Evolutionary conservation across 129 eudicot genomes (phyloP).

Genomic region (Flaveria sonorensis): DNA sequence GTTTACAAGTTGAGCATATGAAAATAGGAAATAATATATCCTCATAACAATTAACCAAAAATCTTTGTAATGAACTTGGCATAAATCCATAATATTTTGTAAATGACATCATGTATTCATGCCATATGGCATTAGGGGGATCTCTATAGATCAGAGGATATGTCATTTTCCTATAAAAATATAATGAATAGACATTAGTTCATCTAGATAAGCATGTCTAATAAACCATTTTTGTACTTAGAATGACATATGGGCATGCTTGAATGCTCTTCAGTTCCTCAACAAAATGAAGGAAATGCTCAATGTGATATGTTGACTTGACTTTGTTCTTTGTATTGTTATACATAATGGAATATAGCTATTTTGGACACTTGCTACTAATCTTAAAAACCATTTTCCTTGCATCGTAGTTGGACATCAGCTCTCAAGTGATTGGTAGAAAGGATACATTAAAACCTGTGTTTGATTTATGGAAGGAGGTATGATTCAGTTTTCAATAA

Average conservation of each 20-base stretch:
- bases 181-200: not conserved
- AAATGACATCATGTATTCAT: too few relatives aligned
- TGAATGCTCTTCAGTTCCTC: conserved; percentile 95
- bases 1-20: too few relatives aligned
- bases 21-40: not conserved
- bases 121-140: not conserved
- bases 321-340: conserved; percentile 1
- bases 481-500: conserved; percentile 19
- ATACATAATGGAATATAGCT: not conserved
- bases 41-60: too few relatives aligned
- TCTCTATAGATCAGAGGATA: not conserved
- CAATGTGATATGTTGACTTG: conserved; percentile 65
- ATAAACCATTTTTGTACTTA: conserved; percentile 22
- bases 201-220: conserved; percentile 20
- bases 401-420: conserved; percentile 60
- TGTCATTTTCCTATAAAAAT: not conserved
- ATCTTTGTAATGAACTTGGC: too few relatives aligned
- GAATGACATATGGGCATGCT: conserved; percentile 95
- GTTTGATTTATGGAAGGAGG: conserved; percentile 96
- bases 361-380: conserved; percentile 1
- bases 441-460: conserved; percentile 80
- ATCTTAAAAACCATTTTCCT: conserved; percentile 21
- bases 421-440: conserved; percentile 92
- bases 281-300: conserved; percentile 84
- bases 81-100: too few relatives aligned